Evolutionary conservation across 331 rosid species (phyloP).

Genomic region (Malus hybrid): DNA sequence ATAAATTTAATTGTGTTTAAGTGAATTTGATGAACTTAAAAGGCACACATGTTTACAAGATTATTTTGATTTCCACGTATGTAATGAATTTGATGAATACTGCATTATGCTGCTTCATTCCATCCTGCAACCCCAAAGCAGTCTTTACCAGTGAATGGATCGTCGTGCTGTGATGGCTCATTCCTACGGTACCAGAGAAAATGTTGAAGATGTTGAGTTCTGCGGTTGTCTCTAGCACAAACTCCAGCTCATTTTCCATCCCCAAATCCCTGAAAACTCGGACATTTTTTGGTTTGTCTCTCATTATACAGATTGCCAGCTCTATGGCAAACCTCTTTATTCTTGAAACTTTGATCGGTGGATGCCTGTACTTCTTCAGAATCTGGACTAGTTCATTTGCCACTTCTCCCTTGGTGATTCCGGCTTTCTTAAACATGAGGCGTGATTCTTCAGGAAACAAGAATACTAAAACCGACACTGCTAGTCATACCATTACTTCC

Average conservation of each 20-base stretch:
- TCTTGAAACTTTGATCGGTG: constrained; percentile 67
- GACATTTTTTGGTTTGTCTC: constrained; percentile 41
- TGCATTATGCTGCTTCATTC: neutral
- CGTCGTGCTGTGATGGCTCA: constrained; percentile 63
- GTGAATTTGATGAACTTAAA: neutral
- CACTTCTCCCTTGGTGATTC: constrained; percentile 47
- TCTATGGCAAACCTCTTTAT: constrained; percentile 80
- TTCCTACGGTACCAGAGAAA: constrained; percentile 82
- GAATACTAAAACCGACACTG: constrained; percentile 56
- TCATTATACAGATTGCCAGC: constrained; percentile 86
- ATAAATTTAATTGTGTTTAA: neutral
- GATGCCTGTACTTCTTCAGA: constrained; percentile 50
- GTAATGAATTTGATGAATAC: neutral
- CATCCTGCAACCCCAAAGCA: constrained; percentile 39
- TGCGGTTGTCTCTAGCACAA: constrained; percentile 79
- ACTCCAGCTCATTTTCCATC: constrained; percentile 56
- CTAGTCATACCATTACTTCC: constrained; percentile 91
- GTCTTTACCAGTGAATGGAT: constrained; percentile 69
- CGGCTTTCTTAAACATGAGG: constrained; percentile 40
- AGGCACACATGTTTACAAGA: too few relatives aligned
- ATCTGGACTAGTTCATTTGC: constrained; percentile 46
- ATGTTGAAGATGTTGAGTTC: constrained; percentile 88
- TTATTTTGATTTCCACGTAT: neutral
- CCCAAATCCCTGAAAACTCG: constrained; percentile 36
- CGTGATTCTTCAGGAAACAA: constrained; percentile 59